These are phyloP conservation scores for Penstemon eatonii DNA, from an alignment of 257 asterid species.

Conservation along the genomic window DNA sequence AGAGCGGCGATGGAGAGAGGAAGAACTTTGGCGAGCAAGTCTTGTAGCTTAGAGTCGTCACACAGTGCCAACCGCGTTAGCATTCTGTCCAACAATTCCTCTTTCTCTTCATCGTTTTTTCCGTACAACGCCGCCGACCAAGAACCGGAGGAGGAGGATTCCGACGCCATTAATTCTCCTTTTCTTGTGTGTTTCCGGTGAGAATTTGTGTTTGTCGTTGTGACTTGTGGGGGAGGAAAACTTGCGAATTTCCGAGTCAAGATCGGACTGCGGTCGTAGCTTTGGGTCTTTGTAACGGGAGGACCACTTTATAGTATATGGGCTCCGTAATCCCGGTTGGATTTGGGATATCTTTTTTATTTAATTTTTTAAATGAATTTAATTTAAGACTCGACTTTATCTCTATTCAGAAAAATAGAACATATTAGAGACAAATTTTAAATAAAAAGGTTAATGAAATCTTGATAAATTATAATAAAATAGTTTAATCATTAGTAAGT, in stretches of 20 bases:
- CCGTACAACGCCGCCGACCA: constrained; percentile 62
- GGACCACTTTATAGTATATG: too few relatives aligned
- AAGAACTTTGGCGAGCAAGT: constrained; percentile 87
- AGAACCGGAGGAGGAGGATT: constrained; percentile 42
- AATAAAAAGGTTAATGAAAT: too few relatives aligned
- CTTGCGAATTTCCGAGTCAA: not conserved
- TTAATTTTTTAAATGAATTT: too few relatives aligned
- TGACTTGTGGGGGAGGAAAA: constrained; percentile 19
- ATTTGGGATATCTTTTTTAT: not conserved
- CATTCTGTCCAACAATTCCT: constrained; percentile 84
- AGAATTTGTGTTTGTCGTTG: constrained; percentile 12
- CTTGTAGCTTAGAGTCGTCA: constrained; percentile 84
- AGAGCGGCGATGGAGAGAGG: constrained; percentile 88
- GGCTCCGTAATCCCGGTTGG: not conserved
- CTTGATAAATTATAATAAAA: too few relatives aligned
- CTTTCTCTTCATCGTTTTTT: constrained; percentile 70
- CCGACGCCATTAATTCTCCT: constrained; percentile 45
- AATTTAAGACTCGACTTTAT: too few relatives aligned
- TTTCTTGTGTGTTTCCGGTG: not conserved
- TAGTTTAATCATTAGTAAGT: too few relatives aligned
- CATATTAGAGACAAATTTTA: too few relatives aligned
- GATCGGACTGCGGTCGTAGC: not conserved
- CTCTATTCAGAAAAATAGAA: too few relatives aligned
- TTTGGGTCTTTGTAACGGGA: not conserved
- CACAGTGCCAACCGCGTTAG: constrained; percentile 91